Base-by-base conservation (phyloP, 805 yeast species). In the Candida tammaniensis region DNA sequence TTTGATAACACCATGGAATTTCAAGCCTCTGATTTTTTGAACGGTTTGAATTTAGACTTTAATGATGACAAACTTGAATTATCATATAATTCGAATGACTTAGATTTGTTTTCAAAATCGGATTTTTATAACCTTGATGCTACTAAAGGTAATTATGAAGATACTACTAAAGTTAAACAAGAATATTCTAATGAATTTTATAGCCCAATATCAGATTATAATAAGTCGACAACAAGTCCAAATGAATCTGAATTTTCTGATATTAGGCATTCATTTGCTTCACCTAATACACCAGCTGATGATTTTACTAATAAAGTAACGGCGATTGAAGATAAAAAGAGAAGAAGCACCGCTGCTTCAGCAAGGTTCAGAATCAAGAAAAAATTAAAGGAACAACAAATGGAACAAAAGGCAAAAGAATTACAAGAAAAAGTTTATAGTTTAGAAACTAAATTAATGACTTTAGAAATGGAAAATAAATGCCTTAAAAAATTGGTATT, bases 361-460 rank as follows among this genome's bases (percentile, higher is more conserved):
- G 97, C 97, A 4, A 71, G 98, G 40, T 91, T 91, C 69, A 74
- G 98, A 44, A 76, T 87, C 54, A 87, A 86, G 73, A 88, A 86
- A 78, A 89, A 91, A 72, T 52, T 83, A 61, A 84, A 86, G 57
- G 97, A 91, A 62, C 93, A 85, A 61, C 91, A 89, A 55, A 75
- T 91, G 80, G 96, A 89, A 60, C 69, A 79, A 39, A 78, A 73
- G 39, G 73, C 89, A 13, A 75, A 76, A 47, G 89, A 83, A 40
- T 68, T 91, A 48, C 79, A 78, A 47, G 89, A 84, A 20, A 61
- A 76, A 41, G 80, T 89, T 11, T 61, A 68, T 30, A 64, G 66
- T 15, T 69, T 88, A 42, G 95, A 88, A 57, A 71, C 75, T 51
- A 80, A 80, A 52, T 77, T 93, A 39, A 80, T 80, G 57, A 86